Conservation (phyloP, 805 yeast species). For the Cyberlindnera maritima region DNA sequence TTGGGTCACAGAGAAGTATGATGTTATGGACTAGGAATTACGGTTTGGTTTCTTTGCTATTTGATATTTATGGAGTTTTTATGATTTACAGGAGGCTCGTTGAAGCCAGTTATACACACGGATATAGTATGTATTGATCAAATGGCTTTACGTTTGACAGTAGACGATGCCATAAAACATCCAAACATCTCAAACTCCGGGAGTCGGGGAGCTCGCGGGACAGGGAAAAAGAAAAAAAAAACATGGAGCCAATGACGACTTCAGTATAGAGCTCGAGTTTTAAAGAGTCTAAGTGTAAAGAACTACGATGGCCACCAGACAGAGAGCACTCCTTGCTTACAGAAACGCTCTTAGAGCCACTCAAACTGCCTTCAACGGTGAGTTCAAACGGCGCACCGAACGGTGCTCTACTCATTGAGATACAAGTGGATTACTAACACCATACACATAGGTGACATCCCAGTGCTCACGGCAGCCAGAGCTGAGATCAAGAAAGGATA, state of each 20-base stretch:
- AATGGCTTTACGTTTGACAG: too few species aligned
- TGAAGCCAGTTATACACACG: too few species aligned
- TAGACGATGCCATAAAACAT: slow-evolving; percentile 8
- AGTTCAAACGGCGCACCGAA: slow-evolving; percentile 8
- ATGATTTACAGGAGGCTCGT: too few species aligned
- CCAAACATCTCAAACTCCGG: slow-evolving; percentile 10
- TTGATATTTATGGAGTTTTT: too few species aligned
- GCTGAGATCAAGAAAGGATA: slow-evolving; percentile 54
- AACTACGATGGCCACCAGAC: slow-evolving; percentile 16
- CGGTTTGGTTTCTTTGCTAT: too few species aligned
- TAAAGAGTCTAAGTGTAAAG: neutral
- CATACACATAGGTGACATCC: slow-evolving; percentile 30
- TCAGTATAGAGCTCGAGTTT: neutral
- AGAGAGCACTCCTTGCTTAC: slow-evolving; percentile 50
- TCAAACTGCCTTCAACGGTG: slow-evolving; percentile 49
- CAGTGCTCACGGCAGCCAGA: slow-evolving; percentile 58
- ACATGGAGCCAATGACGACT: neutral
- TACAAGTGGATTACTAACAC: slow-evolving; percentile 18
- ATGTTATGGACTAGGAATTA: too few species aligned
- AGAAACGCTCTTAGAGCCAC: slow-evolving; percentile 68
- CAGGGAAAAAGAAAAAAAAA: too few species aligned
- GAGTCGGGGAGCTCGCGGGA: too few species aligned
- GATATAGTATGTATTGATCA: too few species aligned
- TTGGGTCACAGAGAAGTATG: too few species aligned
- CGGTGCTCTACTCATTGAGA: neutral